Conservation (phyloP, 2,329 filamentous ascomycete species). For the Dactylellina parvicollis region DNA sequence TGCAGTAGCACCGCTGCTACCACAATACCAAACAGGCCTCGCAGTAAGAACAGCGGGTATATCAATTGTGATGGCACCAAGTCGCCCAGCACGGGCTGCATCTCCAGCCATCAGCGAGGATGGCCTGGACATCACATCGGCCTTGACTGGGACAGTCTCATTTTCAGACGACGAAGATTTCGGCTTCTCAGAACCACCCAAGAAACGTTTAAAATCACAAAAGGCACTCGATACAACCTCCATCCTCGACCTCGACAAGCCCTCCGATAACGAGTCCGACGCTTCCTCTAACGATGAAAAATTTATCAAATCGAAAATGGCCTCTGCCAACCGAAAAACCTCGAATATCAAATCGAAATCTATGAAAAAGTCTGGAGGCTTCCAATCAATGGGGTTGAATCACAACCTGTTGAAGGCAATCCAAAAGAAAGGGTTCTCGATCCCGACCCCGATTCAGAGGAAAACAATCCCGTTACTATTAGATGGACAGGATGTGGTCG, state of each 20-base stretch:
- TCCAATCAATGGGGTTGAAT: constrained; percentile 83
- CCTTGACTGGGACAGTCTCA: constrained; percentile 68
- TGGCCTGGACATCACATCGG: constrained; percentile 82
- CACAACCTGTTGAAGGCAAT: constrained; percentile 83
- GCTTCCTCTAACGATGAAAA: constrained; percentile 75
- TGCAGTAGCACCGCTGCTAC: not conserved
- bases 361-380: constrained; percentile 94
- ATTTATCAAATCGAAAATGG: constrained; percentile 89
- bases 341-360: constrained; percentile 83
- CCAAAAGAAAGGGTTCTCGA: constrained; percentile 89
- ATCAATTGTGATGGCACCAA: constrained; percentile 34
- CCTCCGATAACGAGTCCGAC: constrained; percentile 68
- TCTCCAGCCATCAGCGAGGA: constrained; percentile 89
- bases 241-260: constrained; percentile 69
- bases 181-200: constrained; percentile 63
- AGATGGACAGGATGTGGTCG: constrained; percentile 93
- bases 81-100: constrained; percentile 71
- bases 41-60: not conserved
- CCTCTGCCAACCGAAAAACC: constrained; percentile 85
- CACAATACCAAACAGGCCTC: not conserved
- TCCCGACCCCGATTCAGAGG: constrained; percentile 95
- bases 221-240: constrained; percentile 70
- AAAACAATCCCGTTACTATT: constrained; percentile 94
- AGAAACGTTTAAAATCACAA: constrained; percentile 60
- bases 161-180: constrained; percentile 71